A percentile compares a stretch with the other conserved stretches of the same genome.
These are phyloP conservation scores for Myotisia sp. DNA, from an alignment of 2,329 filamentous ascomycete species.

Conservation along the genomic window DNA sequence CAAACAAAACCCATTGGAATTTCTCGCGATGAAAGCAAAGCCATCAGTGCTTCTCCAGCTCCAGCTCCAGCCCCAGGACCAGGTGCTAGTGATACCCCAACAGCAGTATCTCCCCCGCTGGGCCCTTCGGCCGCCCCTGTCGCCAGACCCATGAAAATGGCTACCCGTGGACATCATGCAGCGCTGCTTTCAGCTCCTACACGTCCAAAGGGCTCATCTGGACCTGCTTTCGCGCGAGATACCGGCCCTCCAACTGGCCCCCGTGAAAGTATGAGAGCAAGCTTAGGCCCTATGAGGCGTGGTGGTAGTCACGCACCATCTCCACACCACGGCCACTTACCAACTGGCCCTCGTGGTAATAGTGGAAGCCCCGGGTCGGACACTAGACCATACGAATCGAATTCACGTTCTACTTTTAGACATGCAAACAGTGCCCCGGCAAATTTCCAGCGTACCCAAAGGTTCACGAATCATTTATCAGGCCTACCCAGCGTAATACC, in stretches of 20 bases:
- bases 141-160: slow-evolving; percentile 22
- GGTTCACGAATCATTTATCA: slow-evolving; percentile 27
- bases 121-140: slow-evolving; percentile 25
- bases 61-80: slow-evolving; percentile 17
- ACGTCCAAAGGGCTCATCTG: slow-evolving; percentile 29
- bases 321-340: slow-evolving; percentile 21
- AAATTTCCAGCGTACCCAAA: slow-evolving; percentile 27
- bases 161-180: slow-evolving; percentile 25
- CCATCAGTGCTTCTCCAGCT: no score
- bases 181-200: slow-evolving; percentile 35
- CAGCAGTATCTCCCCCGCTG: slow-evolving; percentile 21
- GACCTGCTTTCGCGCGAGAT: slow-evolving; percentile 15
- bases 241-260: slow-evolving; percentile 9
- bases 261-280: slow-evolving; percentile 21
- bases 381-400: slow-evolving; percentile 13
- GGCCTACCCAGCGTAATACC: slow-evolving; percentile 27
- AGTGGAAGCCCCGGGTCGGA: slow-evolving; percentile 1
- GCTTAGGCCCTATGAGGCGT: slow-evolving; percentile 16
- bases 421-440: slow-evolving; percentile 23
- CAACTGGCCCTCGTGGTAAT: slow-evolving; percentile 21
- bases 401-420: slow-evolving; percentile 23
- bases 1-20: neutral
- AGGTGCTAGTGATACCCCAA: slow-evolving; percentile 14
- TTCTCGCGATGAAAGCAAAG: neutral
- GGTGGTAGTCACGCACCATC: slow-evolving; percentile 7